Conservation (phyloP, 202 grass and related monocot species). For the Sporobolus alterniflorus region DNA sequence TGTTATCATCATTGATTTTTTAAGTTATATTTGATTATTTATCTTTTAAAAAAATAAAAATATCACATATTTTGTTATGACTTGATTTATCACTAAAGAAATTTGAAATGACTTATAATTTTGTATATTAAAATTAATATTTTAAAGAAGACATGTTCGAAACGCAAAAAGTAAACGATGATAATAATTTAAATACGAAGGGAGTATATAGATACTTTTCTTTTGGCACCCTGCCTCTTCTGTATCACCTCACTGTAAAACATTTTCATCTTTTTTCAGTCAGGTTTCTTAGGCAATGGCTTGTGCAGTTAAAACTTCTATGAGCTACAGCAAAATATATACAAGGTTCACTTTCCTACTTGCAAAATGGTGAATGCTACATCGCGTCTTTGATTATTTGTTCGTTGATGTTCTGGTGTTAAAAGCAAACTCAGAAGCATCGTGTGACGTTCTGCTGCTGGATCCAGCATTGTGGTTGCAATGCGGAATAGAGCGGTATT, state of each 20-base stretch:
- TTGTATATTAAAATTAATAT: too few relatives aligned
- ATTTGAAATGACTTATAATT: too few relatives aligned
- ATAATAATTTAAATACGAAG: too few relatives aligned
- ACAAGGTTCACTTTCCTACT: constrained; percentile 18
- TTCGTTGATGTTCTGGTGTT: not conserved
- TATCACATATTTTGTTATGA: too few relatives aligned
- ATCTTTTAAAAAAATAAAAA: too few relatives aligned
- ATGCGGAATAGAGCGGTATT: not conserved
- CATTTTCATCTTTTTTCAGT: constrained; percentile 33
- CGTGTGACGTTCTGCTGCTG: not conserved
- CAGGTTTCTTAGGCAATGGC: constrained; percentile 42
- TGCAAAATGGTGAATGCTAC: not conserved
- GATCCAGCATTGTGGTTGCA: not conserved
- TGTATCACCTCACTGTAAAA: constrained; percentile 47
- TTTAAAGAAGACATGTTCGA: too few relatives aligned
- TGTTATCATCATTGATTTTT: too few relatives aligned
- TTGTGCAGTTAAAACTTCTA: constrained; percentile 26
- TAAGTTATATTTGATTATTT: too few relatives aligned
- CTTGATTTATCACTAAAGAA: too few relatives aligned
- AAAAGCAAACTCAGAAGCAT: not conserved
- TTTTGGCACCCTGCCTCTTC: constrained; percentile 45
- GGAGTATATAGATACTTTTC: constrained; percentile 64
- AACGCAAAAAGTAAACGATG: too few relatives aligned
- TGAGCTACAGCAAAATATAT: constrained; percentile 2
- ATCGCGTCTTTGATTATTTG: not conserved